Evolutionary conservation across 495 filamentous ascomycete species (phyloP).

Genomic region (Astrocystis sublimbata): DNA sequence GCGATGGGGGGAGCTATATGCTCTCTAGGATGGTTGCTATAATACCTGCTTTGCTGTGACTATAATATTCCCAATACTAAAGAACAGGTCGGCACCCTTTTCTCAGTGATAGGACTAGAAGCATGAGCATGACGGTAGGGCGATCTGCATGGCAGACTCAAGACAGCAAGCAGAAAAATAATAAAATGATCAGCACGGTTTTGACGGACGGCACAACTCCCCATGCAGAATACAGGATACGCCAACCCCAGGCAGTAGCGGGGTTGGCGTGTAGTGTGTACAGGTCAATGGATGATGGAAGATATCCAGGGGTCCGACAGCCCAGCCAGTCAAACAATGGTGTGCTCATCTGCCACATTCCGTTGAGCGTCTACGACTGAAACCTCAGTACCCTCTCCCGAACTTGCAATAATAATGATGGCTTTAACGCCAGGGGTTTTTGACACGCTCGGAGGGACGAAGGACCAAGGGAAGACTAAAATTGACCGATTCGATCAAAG

Average conservation of each 20-base stretch:
- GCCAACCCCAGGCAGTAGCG: constrained; percentile 16
- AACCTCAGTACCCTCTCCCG: constrained; percentile 23
- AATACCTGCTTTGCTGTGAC: constrained; percentile 10
- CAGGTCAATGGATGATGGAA: constrained; percentile 14
- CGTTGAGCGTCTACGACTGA: constrained; percentile 24
- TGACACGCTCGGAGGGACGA: constrained; percentile 34
- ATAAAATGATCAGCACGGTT: constrained; percentile 23
- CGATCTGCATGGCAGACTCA: constrained; percentile 38
- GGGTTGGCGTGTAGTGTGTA: constrained; percentile 21
- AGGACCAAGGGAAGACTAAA: constrained; percentile 38
- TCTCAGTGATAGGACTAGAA: constrained; percentile 44
- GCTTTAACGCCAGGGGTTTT: constrained; percentile 28
- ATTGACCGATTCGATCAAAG: constrained; percentile 34
- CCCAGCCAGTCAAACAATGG: constrained; percentile 15
- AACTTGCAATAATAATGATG: constrained; percentile 27
- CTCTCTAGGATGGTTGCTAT: constrained; percentile 24
- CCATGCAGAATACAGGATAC: constrained; percentile 15
- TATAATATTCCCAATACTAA: constrained; percentile 29
- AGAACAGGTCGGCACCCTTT: constrained; percentile 43
- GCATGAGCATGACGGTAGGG: constrained; percentile 44
- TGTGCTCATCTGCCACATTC: constrained; percentile 19
- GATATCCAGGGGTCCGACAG: constrained; percentile 19
- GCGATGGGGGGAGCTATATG: constrained; percentile 43
- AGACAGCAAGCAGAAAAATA: constrained; percentile 27
- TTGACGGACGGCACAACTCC: constrained; percentile 28